Evolutionary conservation across 345 rosid species (phyloP), one percentile per base, ranked within the genome.

Genomic region (Syzygium jambos): DNA sequence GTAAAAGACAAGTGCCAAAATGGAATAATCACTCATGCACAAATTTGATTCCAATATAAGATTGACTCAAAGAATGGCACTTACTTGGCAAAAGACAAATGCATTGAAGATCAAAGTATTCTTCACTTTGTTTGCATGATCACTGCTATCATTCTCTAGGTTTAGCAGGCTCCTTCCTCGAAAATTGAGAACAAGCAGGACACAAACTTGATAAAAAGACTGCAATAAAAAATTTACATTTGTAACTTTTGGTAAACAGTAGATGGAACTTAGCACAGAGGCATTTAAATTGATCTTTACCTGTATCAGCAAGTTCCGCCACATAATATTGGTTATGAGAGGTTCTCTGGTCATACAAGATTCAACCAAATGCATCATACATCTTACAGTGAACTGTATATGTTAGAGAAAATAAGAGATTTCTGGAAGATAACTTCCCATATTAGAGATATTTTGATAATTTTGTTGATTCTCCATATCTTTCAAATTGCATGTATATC

Each of bases 281-380:
- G 73, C 34, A 46, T 54, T 84, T 34, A 55, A 54, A 78, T 38
- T 1, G 15, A 25, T 52, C 23, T 49, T 27, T 91, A 97, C 99
- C 96, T 97, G 99, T 86, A 97, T 87, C 78, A 96, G 89, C 90
- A 95, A 91, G 94, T 98, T 98, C 90, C 99, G 94, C 99, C 99
- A 98, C 99, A 98, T 98, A 89, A 98, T 94, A 88, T 95, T 96
- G 84, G 96, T 98, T 89, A 96, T 93, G 85, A 98, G 98, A 65
- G 99, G 98, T 91, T 98, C 99, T 85, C 99, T 95, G 94, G 56
- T 82, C 90, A 85, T n/a, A n/a, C 46, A 38, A 86, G 56, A 85
- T 73, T 86, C 87, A 73, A 87, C 41, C 16, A 5, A 21, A 61
- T 51, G 85, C 38, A 61, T 61, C 10, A 61, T 61, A 61, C 73